phyloP scores from a whole-genome alignment of 371 early-diverging fungal genomes.

The Mortierella sp. region DNA sequence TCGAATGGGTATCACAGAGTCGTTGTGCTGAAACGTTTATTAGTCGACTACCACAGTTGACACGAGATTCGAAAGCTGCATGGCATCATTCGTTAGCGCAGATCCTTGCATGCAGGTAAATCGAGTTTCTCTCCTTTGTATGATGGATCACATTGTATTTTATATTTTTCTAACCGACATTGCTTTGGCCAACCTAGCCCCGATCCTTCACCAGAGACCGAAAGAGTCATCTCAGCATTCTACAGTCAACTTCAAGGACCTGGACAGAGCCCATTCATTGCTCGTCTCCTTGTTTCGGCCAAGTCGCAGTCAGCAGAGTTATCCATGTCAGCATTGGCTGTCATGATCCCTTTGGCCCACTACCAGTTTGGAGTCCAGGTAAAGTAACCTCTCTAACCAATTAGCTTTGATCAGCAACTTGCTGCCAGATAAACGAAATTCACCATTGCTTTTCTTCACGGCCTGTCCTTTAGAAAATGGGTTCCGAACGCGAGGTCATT shows the following conservation, averaged over 20 bases:
- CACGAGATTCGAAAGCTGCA: constrained; percentile 32
- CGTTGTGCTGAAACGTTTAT: constrained; percentile 22
- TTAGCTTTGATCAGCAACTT: too few relatives aligned
- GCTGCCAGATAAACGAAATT: too few relatives aligned
- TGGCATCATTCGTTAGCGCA: constrained; percentile 50
- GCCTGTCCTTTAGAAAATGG: constrained; percentile 16
- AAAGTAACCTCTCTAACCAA: too few relatives aligned
- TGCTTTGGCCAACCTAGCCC: constrained; percentile 4
- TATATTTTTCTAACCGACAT: not conserved
- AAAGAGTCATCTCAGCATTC: constrained; percentile 6
- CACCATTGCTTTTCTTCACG: not conserved
- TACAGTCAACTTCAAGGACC: constrained; percentile 25
- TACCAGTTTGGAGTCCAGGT: constrained; percentile 38
- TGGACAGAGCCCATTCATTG: constrained; percentile 32
- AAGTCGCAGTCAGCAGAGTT: constrained; percentile 38
- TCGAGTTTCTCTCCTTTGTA: too few relatives aligned
- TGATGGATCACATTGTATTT: not conserved
- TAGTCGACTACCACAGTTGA: constrained; percentile 2
- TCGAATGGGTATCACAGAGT: constrained; percentile 37
- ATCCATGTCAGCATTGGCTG: constrained; percentile 35
- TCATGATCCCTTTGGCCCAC: constrained; percentile 29
- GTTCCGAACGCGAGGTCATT: constrained; percentile 19
- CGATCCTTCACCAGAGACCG: constrained; percentile 19
- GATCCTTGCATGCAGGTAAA: constrained; percentile 44
- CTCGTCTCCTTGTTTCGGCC: constrained; percentile 26